These are phyloP conservation scores for Biscogniauxia marginata DNA, from an alignment of 2,329 filamentous ascomycete species.

Conservation along the genomic window DNA sequence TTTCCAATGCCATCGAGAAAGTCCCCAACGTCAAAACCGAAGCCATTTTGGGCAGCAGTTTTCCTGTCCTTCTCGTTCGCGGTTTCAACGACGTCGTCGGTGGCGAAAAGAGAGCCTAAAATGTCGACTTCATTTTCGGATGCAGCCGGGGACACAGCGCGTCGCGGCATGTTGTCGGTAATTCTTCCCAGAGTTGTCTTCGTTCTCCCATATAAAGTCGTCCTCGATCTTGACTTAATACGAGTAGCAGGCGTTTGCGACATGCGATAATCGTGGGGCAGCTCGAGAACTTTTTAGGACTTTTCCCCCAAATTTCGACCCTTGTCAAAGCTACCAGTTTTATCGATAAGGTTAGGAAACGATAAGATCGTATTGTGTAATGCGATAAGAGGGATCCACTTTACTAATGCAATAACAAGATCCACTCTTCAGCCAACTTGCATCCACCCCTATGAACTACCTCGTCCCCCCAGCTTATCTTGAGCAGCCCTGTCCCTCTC, in stretches of 20 bases:
- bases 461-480: background rate
- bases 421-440: background rate
- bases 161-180: slow-evolving; percentile 60
- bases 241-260: background rate
- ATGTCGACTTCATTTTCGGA: slow-evolving; percentile 95
- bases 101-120: slow-evolving; percentile 69
- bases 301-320: background rate
- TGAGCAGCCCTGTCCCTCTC: too few relatives aligned
- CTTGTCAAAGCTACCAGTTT: slow-evolving; percentile 14
- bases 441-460: background rate
- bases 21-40: slow-evolving; percentile 57
- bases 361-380: background rate
- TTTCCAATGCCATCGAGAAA: slow-evolving; percentile 57
- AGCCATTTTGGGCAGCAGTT: slow-evolving; percentile 36
- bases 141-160: slow-evolving; percentile 73
- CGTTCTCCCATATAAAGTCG: background rate
- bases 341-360: slow-evolving; percentile 8
- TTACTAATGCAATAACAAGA: background rate
- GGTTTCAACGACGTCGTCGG: slow-evolving; percentile 48
- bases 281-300: background rate
- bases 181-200: background rate
- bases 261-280: slow-evolving; percentile 7
- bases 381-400: background rate
- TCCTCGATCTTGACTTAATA: background rate
- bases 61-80: slow-evolving; percentile 41